These are phyloP conservation scores for Whalleya microplaca DNA, from an alignment of 2,329 filamentous ascomycete species.

Conservation along the genomic window DNA sequence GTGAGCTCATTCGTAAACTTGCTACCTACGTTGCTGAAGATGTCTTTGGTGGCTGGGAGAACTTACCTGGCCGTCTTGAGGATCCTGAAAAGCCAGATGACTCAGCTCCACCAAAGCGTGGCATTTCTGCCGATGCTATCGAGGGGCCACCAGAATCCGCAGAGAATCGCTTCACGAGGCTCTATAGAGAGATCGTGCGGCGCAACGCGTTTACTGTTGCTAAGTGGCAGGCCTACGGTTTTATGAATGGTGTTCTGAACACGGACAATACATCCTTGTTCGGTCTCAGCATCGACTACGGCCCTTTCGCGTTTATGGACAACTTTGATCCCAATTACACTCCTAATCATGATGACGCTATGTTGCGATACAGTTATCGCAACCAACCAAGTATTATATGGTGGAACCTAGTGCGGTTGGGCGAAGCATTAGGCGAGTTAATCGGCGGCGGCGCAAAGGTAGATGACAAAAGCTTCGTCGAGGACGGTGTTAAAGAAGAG, in stretches of 20 bases:
- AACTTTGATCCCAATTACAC: conserved; percentile 95
- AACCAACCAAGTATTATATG: conserved; percentile 97
- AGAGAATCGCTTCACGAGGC: conserved; percentile 83
- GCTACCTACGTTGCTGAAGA: conserved; percentile 86
- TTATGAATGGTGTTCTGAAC: conserved; percentile 98
- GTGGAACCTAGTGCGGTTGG: conserved; percentile 96
- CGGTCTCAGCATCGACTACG: conserved; percentile 90
- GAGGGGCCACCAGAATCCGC: conserved; percentile 70
- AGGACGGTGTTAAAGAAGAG: conserved; percentile 72
- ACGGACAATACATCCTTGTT: conserved; percentile 95
- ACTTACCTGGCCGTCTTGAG: conserved; percentile 66
- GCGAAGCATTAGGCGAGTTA: conserved; percentile 85
- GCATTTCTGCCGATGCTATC: conserved; percentile 59
- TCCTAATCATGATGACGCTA: conserved; percentile 92
- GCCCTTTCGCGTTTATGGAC: conserved; percentile 96
- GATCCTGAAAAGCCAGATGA: conserved; percentile 54
- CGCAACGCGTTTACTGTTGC: conserved; percentile 88
- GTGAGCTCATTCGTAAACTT: conserved; percentile 71
- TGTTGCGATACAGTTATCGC: conserved; percentile 86
- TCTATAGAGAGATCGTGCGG: conserved; percentile 86
- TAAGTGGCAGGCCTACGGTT: conserved; percentile 97
- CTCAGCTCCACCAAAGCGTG: conserved; percentile 50
- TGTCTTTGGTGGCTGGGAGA: conserved; percentile 85
- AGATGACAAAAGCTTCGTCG: conserved; percentile 72
- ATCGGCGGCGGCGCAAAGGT: conserved; percentile 76